Base-by-base conservation (phyloP, 1,284 basidiomycete genomes). In the Inonotus hispidus region DNA sequence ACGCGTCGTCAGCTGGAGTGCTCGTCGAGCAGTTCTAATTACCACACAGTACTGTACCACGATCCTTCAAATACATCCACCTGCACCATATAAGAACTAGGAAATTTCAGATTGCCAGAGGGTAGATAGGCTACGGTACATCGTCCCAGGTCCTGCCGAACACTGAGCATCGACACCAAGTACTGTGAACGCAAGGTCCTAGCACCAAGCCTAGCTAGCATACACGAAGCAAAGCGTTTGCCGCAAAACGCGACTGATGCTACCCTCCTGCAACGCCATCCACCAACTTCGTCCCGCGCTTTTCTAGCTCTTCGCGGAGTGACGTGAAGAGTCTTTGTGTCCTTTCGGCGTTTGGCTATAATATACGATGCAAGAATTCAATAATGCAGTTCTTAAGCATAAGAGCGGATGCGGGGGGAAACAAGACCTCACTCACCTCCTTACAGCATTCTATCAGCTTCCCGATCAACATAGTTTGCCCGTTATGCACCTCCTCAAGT, bases 401-500 rank as follows among this genome's bases (percentile, higher is more conserved):
- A 53, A 50, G 58, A 32, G 16, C 7, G 41, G 19, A 43, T 1
- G 3, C 19, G 41, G n/a, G 19, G n/a, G 19, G 59, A 57, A 4
- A 35, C 58, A 38, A 7, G 1, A 29, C 19, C 7, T 3, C 4
- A 35, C 39, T 27, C 66, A 90, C 89, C 82, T 92, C 90, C 76
- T 90, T 88, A 77, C 88, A 92, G 68, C 88, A 92, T 32, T 84
- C 79, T 67, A 90, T 85, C 56, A 92, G 76, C 67, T 88, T 90
- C 73, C 90, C 89, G 61, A 91, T 85, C 58, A 92, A 78, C 74
- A 86, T 79, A 19, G 87, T 82, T 69, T 90, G 89, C 50, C 83
- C 83, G 64, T 82, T 84, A 68, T 88, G 87, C 27, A 82, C 81
- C 19, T 88, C 85, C 65, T 91, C 88, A 56, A 92, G 75, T 56